Base-by-base conservation (phyloP, 192 early-diverging fungal species). In the Podila minutissima region DNA sequence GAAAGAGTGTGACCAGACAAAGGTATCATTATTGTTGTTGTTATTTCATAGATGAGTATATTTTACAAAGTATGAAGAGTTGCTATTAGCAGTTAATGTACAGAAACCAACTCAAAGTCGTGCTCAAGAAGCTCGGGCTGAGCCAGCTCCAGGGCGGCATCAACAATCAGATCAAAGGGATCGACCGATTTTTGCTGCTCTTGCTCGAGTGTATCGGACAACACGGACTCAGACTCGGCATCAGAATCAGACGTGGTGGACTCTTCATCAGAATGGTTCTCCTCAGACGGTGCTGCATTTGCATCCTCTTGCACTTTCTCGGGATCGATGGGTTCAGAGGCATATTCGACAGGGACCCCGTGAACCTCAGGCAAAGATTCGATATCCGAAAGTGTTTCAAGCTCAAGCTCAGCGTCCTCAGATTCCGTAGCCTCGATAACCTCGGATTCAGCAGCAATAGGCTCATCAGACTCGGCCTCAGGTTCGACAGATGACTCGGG, bases 81-180 rank as follows among this genome's bases (percentile, higher is more conserved):
- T 50, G 8, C 11, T 70, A 17, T 33, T 63, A 29, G 2, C 31
- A 2, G n/a, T 67, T 72, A 78, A 46, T 72, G 63, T 9, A 53
- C 59, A 29, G 51, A 13, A 26, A 78, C 69, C 48, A 78, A 29
- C 3, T 72, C 69, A 71, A 78, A 72, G 64, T 78, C 75, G 32
- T 78, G 64, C 28, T 72, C 76, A 29, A 68, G 15, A 41, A 58
- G n/a, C 1, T 78, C 62, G 12, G 76, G 13, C 0, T 32, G 60
- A 13, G 46, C 22, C 12, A 73, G 50, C 12, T 35, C 59, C 55
- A 81, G 57, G 20, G 76, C 76, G 35, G 76, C 71, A 29, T 73
- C 71, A 11, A 46, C 62, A 22, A 81, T 68, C 55, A 69, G 24
- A n/a, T 81, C 76, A 9, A 81, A 41, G 29, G 76, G 71, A 31